A percentile compares a stretch with the other conserved stretches of the same genome.
Conservation (phyloP, 2,329 filamentous ascomycete genomes). For the Fusarium praegraminearum region DNA sequence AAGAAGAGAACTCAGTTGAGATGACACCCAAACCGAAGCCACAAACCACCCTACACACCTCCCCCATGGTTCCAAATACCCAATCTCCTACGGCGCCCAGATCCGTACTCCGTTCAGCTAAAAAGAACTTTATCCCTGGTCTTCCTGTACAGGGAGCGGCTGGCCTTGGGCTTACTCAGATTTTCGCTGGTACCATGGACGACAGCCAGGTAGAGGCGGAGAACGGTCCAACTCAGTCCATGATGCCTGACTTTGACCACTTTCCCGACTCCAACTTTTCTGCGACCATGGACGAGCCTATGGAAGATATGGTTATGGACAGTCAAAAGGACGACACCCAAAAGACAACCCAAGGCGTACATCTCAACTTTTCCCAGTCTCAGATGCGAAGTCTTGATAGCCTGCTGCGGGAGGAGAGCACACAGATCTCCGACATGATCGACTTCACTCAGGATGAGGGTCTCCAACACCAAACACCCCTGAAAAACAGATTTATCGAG, state of each 20-base stretch:
- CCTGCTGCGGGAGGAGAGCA: constrained; percentile 62
- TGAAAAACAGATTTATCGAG: constrained; percentile 74
- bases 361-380: constrained; percentile 70
- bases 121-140: constrained; percentile 77
- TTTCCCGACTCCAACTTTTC: constrained; percentile 72
- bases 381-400: constrained; percentile 71
- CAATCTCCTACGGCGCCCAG: constrained; percentile 68
- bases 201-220: constrained; percentile 61
- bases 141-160: constrained; percentile 71
- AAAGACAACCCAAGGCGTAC: constrained; percentile 58
- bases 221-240: constrained; percentile 56
- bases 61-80: constrained; percentile 57
- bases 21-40: constrained; percentile 66
- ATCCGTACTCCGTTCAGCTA: constrained; percentile 75
- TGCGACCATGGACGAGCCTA: constrained; percentile 66
- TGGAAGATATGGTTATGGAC: constrained; percentile 65
- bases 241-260: constrained; percentile 68
- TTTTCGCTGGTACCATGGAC: constrained; percentile 91
- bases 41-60: constrained; percentile 56
- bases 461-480: constrained; percentile 78
- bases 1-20: constrained; percentile 61
- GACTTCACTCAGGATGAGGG: constrained; percentile 86
- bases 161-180: constrained; percentile 84
- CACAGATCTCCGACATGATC: constrained; percentile 76
- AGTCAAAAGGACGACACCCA: constrained; percentile 56